These are phyloP conservation scores for Kwoniella pini DNA, from an alignment of 768 basidiomycete species.

Conservation along the genomic window DNA sequence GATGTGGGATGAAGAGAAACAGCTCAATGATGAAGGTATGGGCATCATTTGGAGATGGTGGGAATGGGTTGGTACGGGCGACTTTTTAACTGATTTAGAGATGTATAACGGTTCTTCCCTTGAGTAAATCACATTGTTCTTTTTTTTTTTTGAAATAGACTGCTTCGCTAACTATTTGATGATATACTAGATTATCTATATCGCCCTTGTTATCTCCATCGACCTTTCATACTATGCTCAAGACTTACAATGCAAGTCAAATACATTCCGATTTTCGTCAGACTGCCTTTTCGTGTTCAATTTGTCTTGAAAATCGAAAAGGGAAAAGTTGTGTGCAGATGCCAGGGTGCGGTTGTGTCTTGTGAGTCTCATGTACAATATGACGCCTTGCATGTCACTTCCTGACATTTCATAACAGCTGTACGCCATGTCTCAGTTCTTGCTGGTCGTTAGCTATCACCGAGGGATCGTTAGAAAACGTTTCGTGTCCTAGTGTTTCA, in stretches of 20 bases:
- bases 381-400: not conserved
- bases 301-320: slow-evolving; percentile 73
- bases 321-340: slow-evolving; percentile 74
- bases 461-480: slow-evolving; percentile 73
- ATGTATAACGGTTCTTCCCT: slow-evolving; percentile 25
- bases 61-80: slow-evolving; percentile 48
- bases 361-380: slow-evolving; percentile 53
- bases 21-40: slow-evolving; percentile 27
- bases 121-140: slow-evolving; percentile 16
- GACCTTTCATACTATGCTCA: slow-evolving; percentile 35
- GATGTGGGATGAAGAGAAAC: slow-evolving; percentile 41
- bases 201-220: slow-evolving; percentile 30
- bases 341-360: slow-evolving; percentile 69
- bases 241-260: slow-evolving; percentile 38
- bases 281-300: slow-evolving; percentile 69
- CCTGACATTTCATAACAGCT: slow-evolving; percentile 53
- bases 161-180: too few relatives aligned
- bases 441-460: slow-evolving; percentile 80
- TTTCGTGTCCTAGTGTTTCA: slow-evolving; percentile 76
- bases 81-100: slow-evolving; percentile 37
- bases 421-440: slow-evolving; percentile 72
- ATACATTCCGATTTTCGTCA: slow-evolving; percentile 60
- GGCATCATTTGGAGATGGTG: slow-evolving; percentile 50
- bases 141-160: not conserved
- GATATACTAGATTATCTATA: slow-evolving; percentile 26